Conservation (phyloP, 495 filamentous ascomycete genomes). For the Annulohypoxylon bovei region DNA sequence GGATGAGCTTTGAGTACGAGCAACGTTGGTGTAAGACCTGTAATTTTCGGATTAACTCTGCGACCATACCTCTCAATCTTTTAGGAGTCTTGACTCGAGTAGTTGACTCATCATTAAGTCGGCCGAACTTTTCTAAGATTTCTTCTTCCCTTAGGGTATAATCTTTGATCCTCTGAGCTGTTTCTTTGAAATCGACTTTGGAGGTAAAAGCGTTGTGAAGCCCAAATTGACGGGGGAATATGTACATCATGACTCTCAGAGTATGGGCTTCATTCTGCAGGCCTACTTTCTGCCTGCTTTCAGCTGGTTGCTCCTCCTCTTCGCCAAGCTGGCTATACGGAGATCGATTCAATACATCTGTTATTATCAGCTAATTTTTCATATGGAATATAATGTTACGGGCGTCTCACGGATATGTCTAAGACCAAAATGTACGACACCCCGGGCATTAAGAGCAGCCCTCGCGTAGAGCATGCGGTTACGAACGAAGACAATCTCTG, state of each 20-base stretch:
- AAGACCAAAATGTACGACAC: constrained; percentile 76
- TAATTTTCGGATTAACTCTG: constrained; percentile 70
- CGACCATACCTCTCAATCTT: constrained; percentile 71
- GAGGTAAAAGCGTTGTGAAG: constrained; percentile 92
- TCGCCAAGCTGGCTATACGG: constrained; percentile 46
- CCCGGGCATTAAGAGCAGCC: constrained; percentile 71
- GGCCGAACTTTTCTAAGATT: constrained; percentile 61
- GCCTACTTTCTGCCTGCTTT: neutral
- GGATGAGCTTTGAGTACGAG: constrained; percentile 77
- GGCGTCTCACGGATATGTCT: constrained; percentile 77
- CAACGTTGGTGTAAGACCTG: constrained; percentile 78
- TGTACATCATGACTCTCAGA: constrained; percentile 84
- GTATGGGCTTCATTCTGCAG: constrained; percentile 63
- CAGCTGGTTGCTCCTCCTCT: neutral
- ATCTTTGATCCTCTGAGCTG: constrained; percentile 76
- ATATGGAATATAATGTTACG: neutral
- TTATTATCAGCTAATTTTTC: constrained; percentile 8
- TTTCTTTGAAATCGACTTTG: constrained; percentile 68
- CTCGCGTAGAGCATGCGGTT: constrained; percentile 88
- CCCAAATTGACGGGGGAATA: constrained; percentile 91
- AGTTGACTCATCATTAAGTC: constrained; percentile 28
- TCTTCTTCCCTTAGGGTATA: constrained; percentile 86
- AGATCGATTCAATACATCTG: constrained; percentile 88
- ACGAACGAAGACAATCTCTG: constrained; percentile 79
- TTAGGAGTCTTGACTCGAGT: constrained; percentile 69